These are phyloP conservation scores for Licmophora abbreviata DNA, from an alignment of 108 stramenopile genomes.

Conservation along the genomic window DNA sequence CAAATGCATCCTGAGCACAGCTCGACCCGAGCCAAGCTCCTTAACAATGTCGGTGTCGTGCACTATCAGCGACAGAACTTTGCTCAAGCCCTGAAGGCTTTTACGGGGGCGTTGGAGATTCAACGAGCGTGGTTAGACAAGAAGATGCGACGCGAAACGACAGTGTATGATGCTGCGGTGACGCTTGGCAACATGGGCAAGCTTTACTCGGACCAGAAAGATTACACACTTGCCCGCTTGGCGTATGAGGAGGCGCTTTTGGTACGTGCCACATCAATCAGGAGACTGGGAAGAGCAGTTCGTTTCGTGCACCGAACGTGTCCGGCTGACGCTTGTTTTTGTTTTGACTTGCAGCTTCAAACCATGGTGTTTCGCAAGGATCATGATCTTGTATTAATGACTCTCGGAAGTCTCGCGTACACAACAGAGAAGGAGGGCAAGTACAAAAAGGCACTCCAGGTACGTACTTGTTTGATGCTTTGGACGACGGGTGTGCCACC, in stretches of 20 bases:
- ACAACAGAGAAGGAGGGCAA: constrained; percentile 20
- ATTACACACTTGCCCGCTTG: constrained; percentile 18
- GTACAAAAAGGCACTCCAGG: constrained; percentile 16
- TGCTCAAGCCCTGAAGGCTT: constrained; percentile 19
- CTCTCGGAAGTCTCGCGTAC: constrained; percentile 27
- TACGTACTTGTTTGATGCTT: too few relatives aligned
- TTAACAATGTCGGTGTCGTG: constrained; percentile 49
- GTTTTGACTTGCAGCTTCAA: constrained; percentile 16
- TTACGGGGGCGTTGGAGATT: constrained; percentile 38
- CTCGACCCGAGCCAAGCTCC: constrained; percentile 28
- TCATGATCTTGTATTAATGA: constrained; percentile 21
- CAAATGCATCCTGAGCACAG: constrained; percentile 10
- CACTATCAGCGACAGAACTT: constrained; percentile 27
- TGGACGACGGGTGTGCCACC: too few relatives aligned
- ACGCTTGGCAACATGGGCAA: constrained; percentile 50
- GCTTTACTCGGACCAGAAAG: constrained; percentile 20
- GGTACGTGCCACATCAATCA: constrained; percentile 9
- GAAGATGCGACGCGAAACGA: constrained; percentile 30
- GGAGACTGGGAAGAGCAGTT: too few relatives aligned
- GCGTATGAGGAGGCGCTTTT: constrained; percentile 52
- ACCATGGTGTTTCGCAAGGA: constrained; percentile 40
- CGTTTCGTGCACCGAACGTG: neutral
- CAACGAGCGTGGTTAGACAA: constrained; percentile 38
- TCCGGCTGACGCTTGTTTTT: neutral
- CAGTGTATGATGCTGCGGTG: constrained; percentile 36